phyloP scores from a whole-genome alignment of 495 filamentous ascomycete species.

The Hypomontagnella monticulosa region DNA sequence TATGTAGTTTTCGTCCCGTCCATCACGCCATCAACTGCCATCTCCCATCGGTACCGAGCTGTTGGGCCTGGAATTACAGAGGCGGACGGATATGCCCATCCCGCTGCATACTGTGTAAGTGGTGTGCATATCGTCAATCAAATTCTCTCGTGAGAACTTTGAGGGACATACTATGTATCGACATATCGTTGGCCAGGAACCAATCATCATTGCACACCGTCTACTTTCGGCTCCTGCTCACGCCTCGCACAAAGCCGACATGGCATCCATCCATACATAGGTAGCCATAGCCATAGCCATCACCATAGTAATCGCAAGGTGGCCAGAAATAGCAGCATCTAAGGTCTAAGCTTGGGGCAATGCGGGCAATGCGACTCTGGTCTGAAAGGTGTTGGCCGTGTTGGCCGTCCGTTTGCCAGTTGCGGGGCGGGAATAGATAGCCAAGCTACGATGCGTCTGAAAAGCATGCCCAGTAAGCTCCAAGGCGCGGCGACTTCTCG shows the following conservation, averaged over 20 bases:
- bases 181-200: constrained; percentile 4
- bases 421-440: constrained; percentile 19
- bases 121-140: constrained; percentile 17
- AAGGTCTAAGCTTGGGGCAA: constrained; percentile 9
- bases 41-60: constrained; percentile 42
- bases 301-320: constrained; percentile 20
- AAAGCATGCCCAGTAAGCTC: constrained; percentile 17
- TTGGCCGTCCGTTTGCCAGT: neutral
- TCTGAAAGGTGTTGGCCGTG: constrained; percentile 14
- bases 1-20: constrained; percentile 23
- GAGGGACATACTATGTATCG: too few relatives aligned
- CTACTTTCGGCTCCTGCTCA: constrained; percentile 26
- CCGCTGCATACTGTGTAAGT: constrained; percentile 27
- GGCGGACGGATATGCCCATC: constrained; percentile 6
- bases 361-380: constrained; percentile 26
- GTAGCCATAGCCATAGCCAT: too few relatives aligned
- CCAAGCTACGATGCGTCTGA: constrained; percentile 21
- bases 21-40: constrained; percentile 41
- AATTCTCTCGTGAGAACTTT: constrained; percentile 8
- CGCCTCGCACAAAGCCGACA: constrained; percentile 27
- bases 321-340: constrained; percentile 21
- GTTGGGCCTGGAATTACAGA: constrained; percentile 24
- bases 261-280: too few relatives aligned
- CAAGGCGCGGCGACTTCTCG: constrained; percentile 23
- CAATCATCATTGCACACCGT: constrained; percentile 22